Conservation (phyloP, 2,329 filamentous ascomycete genomes). For the Xylogone sp. region DNA sequence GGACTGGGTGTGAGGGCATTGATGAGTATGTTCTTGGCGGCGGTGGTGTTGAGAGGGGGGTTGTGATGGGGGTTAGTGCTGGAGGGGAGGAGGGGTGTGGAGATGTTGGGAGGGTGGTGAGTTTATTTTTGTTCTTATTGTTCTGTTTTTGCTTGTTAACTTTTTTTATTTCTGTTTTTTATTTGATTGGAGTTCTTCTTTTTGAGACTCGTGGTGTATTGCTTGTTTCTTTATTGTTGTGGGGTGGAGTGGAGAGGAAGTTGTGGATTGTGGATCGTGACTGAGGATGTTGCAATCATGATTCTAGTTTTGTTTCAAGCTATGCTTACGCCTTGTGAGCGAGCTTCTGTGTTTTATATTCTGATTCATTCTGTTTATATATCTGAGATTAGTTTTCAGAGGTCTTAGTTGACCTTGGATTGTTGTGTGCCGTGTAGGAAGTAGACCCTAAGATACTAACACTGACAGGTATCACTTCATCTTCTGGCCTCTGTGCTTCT, state of each 20-base stretch:
- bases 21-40: conserved; percentile 22
- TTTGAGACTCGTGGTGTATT: too few species aligned
- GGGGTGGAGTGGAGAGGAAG: too few species aligned
- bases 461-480: conserved; percentile 21
- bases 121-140: conserved; percentile 6
- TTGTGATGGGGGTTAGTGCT: conserved; percentile 24
- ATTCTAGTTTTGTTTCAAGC: too few species aligned
- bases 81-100: conserved; percentile 5
- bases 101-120: conserved; percentile 21
- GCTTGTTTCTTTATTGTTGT: too few species aligned
- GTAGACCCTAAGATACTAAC: conserved; percentile 3
- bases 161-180: conserved; percentile 2
- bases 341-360: too few species aligned
- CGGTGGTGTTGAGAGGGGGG: conserved; percentile 11
- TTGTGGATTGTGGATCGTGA: too few species aligned
- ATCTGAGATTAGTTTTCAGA: too few species aligned
- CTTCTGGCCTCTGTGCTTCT: conserved; percentile 20
- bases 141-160: background rate
- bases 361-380: too few species aligned
- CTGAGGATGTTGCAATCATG: too few species aligned
- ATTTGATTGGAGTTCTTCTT: background rate
- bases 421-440: too few species aligned
- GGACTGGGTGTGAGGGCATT: conserved; percentile 19
- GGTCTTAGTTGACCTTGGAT: too few species aligned
- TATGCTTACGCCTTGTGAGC: too few species aligned